phyloP scores from a whole-genome alignment of 2,329 filamentous ascomycete species.

The Leptographium radiaticola region DNA sequence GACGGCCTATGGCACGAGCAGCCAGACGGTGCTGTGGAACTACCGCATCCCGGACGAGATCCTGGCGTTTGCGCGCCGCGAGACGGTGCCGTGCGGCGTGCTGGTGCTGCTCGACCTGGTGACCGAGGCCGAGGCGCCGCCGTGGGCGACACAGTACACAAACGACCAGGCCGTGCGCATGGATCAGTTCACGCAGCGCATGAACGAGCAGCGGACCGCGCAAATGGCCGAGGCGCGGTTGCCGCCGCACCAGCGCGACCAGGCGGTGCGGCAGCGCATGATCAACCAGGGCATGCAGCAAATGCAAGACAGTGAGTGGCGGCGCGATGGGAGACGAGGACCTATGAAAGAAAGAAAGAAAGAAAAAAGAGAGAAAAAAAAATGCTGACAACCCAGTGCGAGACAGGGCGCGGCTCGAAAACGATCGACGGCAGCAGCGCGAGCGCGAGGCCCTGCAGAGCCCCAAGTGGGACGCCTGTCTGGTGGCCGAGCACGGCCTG shows the following conservation, averaged over 20 bases:
- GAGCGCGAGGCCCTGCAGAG: slow-evolving; percentile 38
- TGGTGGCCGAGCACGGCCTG: slow-evolving; percentile 31
- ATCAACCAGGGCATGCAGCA: slow-evolving; percentile 28
- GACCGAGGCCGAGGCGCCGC: slow-evolving; percentile 36
- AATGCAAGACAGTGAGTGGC: slow-evolving; percentile 30
- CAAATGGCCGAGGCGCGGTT: slow-evolving; percentile 31
- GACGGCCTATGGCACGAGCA: slow-evolving; percentile 41
- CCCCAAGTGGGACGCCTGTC: slow-evolving; percentile 35
- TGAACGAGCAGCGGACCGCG: slow-evolving; percentile 26
- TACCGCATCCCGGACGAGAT: slow-evolving; percentile 43
- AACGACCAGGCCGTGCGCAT: slow-evolving; percentile 23
- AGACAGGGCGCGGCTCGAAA: slow-evolving; percentile 24
- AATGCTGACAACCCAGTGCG: slow-evolving; percentile 20
- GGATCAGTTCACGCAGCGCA: slow-evolving; percentile 23
- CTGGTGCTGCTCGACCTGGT: slow-evolving; percentile 40
- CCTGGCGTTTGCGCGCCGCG: slow-evolving; percentile 33
- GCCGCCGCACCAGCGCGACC: slow-evolving; percentile 26
- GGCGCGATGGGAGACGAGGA: neutral
- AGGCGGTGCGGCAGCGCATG: slow-evolving; percentile 27
- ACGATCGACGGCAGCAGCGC: slow-evolving; percentile 31
- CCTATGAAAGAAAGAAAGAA: too few relatives aligned
- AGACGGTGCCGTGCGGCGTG: slow-evolving; percentile 45
- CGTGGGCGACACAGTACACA: slow-evolving; percentile 33
- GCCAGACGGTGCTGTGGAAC: slow-evolving; percentile 45
- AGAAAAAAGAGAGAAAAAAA: too few relatives aligned